Evolutionary conservation across 2,329 filamentous ascomycete species (phyloP), one percentile per base, ranked within the genome.

Genomic region (Sporothrix curviconia): DNA sequence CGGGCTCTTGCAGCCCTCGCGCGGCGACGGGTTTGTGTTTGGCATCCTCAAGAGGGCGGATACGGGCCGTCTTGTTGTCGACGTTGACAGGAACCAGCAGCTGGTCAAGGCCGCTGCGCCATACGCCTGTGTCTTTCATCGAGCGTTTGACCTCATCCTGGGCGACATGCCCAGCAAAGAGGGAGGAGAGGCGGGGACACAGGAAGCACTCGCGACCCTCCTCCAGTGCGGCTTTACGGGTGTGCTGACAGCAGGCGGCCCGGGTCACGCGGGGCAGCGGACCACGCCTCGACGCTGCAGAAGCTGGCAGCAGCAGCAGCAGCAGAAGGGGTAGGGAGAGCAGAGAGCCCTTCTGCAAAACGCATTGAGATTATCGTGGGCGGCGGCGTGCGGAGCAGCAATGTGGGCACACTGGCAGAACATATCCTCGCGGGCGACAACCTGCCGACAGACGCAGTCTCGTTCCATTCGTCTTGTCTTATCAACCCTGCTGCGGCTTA

Each of bases 1-100:
- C 0, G 71, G 71, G 0, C 58, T 73, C 3, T 64, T 83, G 54
- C 63, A 71, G 25, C 61, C 67, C 0, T 61, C 63, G 1, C 69
- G 71, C 14, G 78, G 78, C 4, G 81, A 83, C 60, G 79, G 78
- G 1, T 83, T 84, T 62, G 80, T 84, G 7, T 81, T 83, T 61
- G 80, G 80, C 4, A 67, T 78, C 2, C 60, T 83, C 12, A 59
- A 55, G 34, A 3, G 7, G n/a, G 37, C n/a, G 1, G 46, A 53
- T 7, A 7, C 37, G 1, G 36, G 55, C 12, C 4, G 24, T 32
- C 40, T 14, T 11, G 46, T 71, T 15, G 59, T 82, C n/a, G 75
- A 83, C 61, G 61, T 63, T 7, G 61, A 66, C n/a, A 64, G 70
- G 44, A 79, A 75, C 64, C 54, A 34, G 2, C 61, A 62, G 53